Evolutionary conservation across 208 protist species (phyloP).

Genomic region (Lotmaria passim): DNA sequence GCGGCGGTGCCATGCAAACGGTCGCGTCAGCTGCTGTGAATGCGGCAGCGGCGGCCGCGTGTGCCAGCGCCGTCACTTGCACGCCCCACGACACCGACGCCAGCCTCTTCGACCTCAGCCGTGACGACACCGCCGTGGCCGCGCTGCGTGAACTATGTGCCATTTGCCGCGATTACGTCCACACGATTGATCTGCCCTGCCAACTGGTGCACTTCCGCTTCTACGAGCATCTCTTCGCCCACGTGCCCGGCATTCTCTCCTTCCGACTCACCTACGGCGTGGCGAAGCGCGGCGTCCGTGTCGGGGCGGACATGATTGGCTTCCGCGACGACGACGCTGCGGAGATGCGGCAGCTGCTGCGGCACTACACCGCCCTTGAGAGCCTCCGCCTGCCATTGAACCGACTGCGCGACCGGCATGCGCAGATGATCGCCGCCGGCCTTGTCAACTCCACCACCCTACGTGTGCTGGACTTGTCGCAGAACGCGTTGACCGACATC

Average conservation of each 20-base stretch:
- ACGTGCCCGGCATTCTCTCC: conserved; percentile 59
- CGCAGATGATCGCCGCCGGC: conserved; percentile 66
- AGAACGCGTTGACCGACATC: conserved; percentile 79
- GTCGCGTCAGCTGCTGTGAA: conserved; percentile 1
- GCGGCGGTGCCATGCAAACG: neutral
- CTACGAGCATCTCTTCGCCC: conserved; percentile 71
- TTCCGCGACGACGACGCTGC: conserved; percentile 78
- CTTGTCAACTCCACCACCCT: conserved; percentile 67
- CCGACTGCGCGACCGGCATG: conserved; percentile 51
- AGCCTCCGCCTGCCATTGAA: conserved; percentile 76
- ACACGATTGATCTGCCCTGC: conserved; percentile 66
- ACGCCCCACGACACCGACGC: conserved; percentile 27
- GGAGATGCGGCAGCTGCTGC: conserved; percentile 58
- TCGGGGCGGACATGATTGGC: conserved; percentile 73
- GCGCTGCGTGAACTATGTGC: conserved; percentile 64
- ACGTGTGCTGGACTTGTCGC: conserved; percentile 82
- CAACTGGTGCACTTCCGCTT: conserved; percentile 77
- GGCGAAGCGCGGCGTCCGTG: conserved; percentile 56
- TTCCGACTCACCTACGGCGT: conserved; percentile 84
- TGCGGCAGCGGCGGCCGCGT: neutral
- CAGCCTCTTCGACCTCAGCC: conserved; percentile 30
- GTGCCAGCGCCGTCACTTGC: conserved; percentile 12
- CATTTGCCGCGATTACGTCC: conserved; percentile 75
- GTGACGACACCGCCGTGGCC: conserved; percentile 27
- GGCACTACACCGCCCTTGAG: conserved; percentile 50